phyloP scores from a whole-genome alignment of 495 filamentous ascomycete species.

The Pyronema omphalodes region DNA sequence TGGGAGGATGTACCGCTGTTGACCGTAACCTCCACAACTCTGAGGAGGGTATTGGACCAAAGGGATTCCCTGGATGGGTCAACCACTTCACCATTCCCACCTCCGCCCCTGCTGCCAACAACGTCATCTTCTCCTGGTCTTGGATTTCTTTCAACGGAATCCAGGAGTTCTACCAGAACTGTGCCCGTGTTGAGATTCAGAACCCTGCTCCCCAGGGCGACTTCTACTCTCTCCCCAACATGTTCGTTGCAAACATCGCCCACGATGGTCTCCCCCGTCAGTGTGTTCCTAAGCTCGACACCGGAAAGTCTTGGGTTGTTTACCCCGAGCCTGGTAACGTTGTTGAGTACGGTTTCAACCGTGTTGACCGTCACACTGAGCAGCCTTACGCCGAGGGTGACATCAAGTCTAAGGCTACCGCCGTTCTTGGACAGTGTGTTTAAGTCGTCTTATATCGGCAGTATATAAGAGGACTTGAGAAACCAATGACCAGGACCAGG shows the following conservation, averaged over 20 bases:
- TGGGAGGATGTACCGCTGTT: constrained; percentile 38
- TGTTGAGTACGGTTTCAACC: constrained; percentile 23
- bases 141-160: constrained; percentile 43
- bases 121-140: constrained; percentile 36
- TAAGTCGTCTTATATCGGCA: too few species aligned
- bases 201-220: constrained; percentile 21
- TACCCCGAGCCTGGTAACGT: constrained; percentile 59
- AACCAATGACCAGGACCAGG: too few species aligned
- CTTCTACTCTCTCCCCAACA: constrained; percentile 30
- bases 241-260: constrained; percentile 42
- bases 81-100: background rate
- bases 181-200: constrained; percentile 34
- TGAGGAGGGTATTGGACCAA: background rate
- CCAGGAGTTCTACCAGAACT: constrained; percentile 46
- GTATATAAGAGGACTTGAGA: too few species aligned
- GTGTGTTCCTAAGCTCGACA: constrained; percentile 11
- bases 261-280: constrained; percentile 19
- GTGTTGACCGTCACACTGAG: too few species aligned
- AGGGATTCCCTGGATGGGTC: too few species aligned
- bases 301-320: constrained; percentile 23
- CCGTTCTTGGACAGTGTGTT: too few species aligned
- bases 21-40: background rate
- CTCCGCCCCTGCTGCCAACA: constrained; percentile 6
- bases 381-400: too few species aligned
- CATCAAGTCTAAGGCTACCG: too few species aligned